Evolutionary conservation across 169 alveolate genomes (phyloP), one percentile per base, ranked within the genome.

Genomic region (Plasmodium gaboni): DNA sequence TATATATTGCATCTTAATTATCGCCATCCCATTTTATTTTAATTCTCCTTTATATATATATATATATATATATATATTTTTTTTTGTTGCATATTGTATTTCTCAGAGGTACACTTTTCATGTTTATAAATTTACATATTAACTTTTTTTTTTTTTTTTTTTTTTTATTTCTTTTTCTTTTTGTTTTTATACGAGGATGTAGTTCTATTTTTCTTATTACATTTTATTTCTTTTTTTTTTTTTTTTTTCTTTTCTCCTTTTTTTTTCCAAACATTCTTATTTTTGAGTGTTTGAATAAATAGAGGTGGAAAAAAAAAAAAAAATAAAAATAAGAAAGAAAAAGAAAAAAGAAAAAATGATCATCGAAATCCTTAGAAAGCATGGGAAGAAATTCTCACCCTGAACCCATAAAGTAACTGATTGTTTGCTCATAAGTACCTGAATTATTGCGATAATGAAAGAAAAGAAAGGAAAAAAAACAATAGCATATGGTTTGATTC

Each of bases 311-410:
- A 19, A 19, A 19, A 19, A 19, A 19, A 19, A 19, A 19, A 19
- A 19, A 19, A 19, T 19, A 19, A 19, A 19, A 19, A 13, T 15
- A 17, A 42, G n/a, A 17, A 74, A 74, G 61, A 74, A 19, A 74
- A 74, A 60, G n/a, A 74, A 61, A 61, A 74, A 74, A 74, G 73
- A 74, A 74, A 74, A 74, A 74, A 60, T 74, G 88, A 74, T 53
- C 60, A 32, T 74, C 38, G 55, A 74, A 74, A 74, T 63, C 88
- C 88, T 28, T 10, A 61, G 44, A 46, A 12, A 19, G 88, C 88
- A 74, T 74, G 88, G 88, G 88, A 74, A 74, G 88, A 42, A 44
- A 74, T 74, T 74, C 88, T 74, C 88, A 74, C 88, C 88, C 88
- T 74, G 88, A 74, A 74, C 88, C 88, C 88, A 24, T 15, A 46